Conservation (phyloP, 2,329 filamentous ascomycete genomes). For the Helminthosporium solani region DNA sequence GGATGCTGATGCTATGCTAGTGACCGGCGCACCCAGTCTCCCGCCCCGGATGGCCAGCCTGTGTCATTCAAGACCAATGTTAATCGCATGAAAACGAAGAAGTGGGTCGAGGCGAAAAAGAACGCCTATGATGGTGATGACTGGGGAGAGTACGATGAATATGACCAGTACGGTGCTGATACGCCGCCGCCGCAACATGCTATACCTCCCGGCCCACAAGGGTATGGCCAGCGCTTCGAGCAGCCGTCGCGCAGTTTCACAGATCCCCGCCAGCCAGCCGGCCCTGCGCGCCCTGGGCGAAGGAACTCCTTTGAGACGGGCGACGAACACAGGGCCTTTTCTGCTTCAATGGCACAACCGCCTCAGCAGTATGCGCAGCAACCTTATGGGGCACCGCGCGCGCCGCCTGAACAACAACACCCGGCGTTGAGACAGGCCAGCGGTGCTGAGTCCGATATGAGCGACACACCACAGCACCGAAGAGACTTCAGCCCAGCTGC, state of each 20-base stretch:
- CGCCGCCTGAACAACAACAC: constrained; percentile 5
- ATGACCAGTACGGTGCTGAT: constrained; percentile 57
- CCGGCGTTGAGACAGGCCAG: constrained; percentile 22
- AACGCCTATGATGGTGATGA: constrained; percentile 90
- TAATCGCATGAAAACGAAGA: constrained; percentile 84
- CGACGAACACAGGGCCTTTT: constrained; percentile 56
- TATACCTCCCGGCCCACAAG: constrained; percentile 48
- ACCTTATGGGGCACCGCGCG: constrained; percentile 13
- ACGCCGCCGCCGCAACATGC: constrained; percentile 44
- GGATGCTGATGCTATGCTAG: constrained; percentile 17
- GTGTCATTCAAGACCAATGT: constrained; percentile 79
- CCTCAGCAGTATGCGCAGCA: constrained; percentile 17
- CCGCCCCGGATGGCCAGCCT: constrained; percentile 40
- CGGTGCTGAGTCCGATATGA: constrained; percentile 31
- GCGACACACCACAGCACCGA: constrained; percentile 41
- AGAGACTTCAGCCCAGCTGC: constrained; percentile 57
- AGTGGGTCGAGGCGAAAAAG: constrained; percentile 89
- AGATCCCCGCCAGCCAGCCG: constrained; percentile 39
- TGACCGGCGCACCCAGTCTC: constrained; percentile 28
- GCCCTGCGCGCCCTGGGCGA: constrained; percentile 28
- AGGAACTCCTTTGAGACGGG: constrained; percentile 57
- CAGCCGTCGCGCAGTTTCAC: constrained; percentile 42
- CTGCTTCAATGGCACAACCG: constrained; percentile 30
- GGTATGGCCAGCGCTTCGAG: constrained; percentile 38
- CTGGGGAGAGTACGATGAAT: constrained; percentile 71